Evolutionary conservation across 768 basidiomycete species (phyloP).

Genomic region (Phlebiopsis gigantea): DNA sequence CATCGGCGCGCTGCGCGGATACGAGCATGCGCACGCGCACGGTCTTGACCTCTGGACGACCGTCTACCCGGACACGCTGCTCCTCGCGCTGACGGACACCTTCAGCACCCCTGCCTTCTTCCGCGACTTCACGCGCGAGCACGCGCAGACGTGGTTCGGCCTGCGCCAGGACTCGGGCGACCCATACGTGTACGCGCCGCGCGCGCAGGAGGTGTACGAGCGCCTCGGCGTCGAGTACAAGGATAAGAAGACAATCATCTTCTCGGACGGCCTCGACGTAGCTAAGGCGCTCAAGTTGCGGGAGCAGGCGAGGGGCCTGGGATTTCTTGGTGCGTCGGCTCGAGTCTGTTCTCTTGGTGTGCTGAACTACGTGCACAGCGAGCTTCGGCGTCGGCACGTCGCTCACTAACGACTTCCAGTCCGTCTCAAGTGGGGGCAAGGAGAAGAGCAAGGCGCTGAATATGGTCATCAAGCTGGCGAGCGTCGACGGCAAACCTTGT

Average conservation of each 20-base stretch:
- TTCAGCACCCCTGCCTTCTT: conserved; percentile 88
- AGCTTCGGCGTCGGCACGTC: conserved; percentile 93
- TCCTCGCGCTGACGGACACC: conserved; percentile 90
- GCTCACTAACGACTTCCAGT: conserved; percentile 83
- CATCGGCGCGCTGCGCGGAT: conserved; percentile 79
- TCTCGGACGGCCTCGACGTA: conserved; percentile 75
- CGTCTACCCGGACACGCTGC: conserved; percentile 50
- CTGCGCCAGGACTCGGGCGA: conserved; percentile 94
- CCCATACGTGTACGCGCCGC: conserved; percentile 73
- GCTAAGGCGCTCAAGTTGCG: conserved; percentile 68
- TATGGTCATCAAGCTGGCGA: conserved; percentile 90
- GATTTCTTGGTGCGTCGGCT: conserved; percentile 20
- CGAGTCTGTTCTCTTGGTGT: background rate
- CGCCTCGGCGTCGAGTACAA: conserved; percentile 60
- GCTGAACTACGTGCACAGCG: conserved; percentile 37
- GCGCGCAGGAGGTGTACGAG: conserved; percentile 68
- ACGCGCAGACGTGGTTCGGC: conserved; percentile 69
- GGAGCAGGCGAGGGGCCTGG: conserved; percentile 67
- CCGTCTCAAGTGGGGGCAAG: conserved; percentile 34
- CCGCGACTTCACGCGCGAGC: conserved; percentile 62
- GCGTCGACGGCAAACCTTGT: conserved; percentile 68
- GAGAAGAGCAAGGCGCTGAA: conserved; percentile 80
- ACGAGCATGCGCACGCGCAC: conserved; percentile 63
- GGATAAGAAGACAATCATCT: conserved; percentile 76
- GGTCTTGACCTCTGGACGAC: conserved; percentile 87